Percentiles rank a stretch among this genome's conserved stretches.
Conservation (phyloP, 1,284 basidiomycete species). For the Porogramme epimiltina region DNA sequence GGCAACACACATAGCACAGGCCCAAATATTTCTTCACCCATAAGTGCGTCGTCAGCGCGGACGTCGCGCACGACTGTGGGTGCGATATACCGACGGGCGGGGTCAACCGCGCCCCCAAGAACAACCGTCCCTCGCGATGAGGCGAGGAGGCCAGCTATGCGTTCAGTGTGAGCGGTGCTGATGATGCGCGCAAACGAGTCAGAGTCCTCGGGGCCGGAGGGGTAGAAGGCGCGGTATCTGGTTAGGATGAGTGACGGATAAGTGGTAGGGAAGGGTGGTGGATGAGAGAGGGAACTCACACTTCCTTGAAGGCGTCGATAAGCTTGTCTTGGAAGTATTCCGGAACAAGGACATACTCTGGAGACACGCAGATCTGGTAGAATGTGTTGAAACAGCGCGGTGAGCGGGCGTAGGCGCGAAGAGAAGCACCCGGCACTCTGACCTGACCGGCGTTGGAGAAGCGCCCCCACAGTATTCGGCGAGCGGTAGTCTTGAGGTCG, state of each 20-base stretch:
- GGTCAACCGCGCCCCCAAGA: conserved; percentile 70
- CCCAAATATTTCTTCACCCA: conserved; percentile 59
- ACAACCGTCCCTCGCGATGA: conserved; percentile 72
- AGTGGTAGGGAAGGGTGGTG: too few relatives aligned
- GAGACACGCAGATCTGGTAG: too few relatives aligned
- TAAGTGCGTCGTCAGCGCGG: conserved; percentile 63
- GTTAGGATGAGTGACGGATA: too few relatives aligned
- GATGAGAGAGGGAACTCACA: too few relatives aligned
- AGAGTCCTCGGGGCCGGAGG: conserved; percentile 47
- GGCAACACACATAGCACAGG: too few relatives aligned
- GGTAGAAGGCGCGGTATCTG: conserved; percentile 42
- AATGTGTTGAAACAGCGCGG: too few relatives aligned
- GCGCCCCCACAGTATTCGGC: too few relatives aligned
- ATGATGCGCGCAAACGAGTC: conserved; percentile 52
- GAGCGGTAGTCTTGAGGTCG: too few relatives aligned
- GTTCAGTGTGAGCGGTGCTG: conserved; percentile 54
- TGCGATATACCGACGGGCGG: conserved; percentile 57
- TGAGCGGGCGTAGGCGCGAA: too few relatives aligned
- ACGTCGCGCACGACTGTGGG: conserved; percentile 72
- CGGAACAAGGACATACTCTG: too few relatives aligned
- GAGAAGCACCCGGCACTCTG: too few relatives aligned
- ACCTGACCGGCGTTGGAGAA: too few relatives aligned
- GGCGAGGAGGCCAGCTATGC: conserved; percentile 65
- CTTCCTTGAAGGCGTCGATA: conserved; percentile 61
- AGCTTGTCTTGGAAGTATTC: conserved; percentile 57